Conservation (phyloP, 257 asterid genomes). For the Jaltomata sinuosa region DNA sequence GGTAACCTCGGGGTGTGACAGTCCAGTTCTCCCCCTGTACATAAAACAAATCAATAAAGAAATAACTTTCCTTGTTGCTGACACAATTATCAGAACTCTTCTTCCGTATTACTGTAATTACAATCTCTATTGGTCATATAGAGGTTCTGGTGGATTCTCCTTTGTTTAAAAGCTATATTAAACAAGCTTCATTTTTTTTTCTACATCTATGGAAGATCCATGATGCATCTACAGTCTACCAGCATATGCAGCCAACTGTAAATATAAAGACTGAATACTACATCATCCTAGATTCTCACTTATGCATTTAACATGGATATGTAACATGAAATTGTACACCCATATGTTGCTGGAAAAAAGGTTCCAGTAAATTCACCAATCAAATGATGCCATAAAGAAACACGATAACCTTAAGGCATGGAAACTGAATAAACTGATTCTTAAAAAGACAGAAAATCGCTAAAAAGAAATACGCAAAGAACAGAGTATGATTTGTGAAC, state of each 20-base stretch:
- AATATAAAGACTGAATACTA: neutral
- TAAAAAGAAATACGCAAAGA: constrained; percentile 1
- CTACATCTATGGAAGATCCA: neutral
- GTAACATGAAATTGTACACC: neutral
- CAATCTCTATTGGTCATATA: neutral
- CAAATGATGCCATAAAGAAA: neutral
- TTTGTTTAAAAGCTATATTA: neutral
- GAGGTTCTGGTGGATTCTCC: neutral
- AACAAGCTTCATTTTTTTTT: neutral
- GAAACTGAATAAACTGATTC: neutral
- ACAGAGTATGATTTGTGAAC: constrained; percentile 21
- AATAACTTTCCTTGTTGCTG: neutral
- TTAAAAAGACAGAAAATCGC: neutral
- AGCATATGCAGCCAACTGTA: neutral
- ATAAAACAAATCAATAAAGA: neutral
- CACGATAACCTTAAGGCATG: neutral
- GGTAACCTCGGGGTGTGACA: too few species aligned
- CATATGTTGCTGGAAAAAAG: neutral
- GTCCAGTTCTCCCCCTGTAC: neutral
- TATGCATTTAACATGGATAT: neutral
- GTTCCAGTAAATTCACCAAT: neutral
- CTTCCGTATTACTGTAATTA: neutral
- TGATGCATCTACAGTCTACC: neutral
- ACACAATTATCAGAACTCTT: neutral
- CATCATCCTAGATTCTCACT: neutral